Evolutionary conservation across 805 yeast species (phyloP), one percentile per base, ranked within the genome.

Genomic region (Candida maris): DNA sequence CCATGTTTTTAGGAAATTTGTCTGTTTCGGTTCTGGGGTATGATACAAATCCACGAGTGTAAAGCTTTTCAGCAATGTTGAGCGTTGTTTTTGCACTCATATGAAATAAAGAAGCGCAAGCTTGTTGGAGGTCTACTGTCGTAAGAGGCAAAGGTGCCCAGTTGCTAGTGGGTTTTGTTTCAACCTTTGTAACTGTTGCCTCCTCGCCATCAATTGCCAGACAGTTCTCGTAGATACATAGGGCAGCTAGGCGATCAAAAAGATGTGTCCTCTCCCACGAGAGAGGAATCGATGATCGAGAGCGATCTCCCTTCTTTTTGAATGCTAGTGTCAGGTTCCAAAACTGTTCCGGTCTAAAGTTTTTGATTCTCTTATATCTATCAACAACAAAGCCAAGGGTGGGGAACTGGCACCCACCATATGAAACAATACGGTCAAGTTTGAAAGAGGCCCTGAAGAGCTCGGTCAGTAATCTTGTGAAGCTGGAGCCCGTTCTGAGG

Each of bases 11-110:
- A 2, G 95, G 96, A 51, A 85, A 94, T 17, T 64, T 73, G 57
- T 93, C 97, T 0, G 99, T 93, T 55, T 93, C 99, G 0, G 99
- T 93, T 68, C 99, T 82, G 3, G 99, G 99, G 56, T 93, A 93
- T 0, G 97, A 88, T 1, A 93, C 68, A 52, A 77, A 86, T 0
- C 98, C 98, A 32, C 73, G 68, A 39, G 83, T 88, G 57, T 93
- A 93, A 17, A 93, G 68, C 45, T 75, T 75, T 59, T 93, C 98
- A 0, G 99, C 98, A 0, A 70, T 62, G 18, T 74, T 77, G 50
- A 93, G 65, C 2, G 96, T 78, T 32, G 71, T 72, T 51, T 89
- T 88, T 0, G 97, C 93, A 50, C 85, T 75, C 68, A 87, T 61
- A 44, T 79, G 83, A 54, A 89, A 79, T 49, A 65, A 75, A 19